Evolutionary conservation across 495 filamentous ascomycete genomes (phyloP), one percentile per base, ranked within the genome.

Genomic region (Talaromyces proteolyticus): DNA sequence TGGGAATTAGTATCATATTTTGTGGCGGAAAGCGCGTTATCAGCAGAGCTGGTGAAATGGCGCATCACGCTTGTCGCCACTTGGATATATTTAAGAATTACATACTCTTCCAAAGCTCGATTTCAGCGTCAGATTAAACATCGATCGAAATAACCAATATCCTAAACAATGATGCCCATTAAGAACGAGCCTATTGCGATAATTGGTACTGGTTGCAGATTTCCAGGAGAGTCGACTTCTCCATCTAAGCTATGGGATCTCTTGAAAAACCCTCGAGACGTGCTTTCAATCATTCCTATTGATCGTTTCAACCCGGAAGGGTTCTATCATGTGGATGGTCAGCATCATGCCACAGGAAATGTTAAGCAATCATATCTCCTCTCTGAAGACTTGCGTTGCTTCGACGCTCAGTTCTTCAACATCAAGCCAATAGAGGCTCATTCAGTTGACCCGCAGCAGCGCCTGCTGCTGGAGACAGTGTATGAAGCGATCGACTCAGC

Each of bases 401-500:
- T 82, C 40, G 77, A 82, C 20, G 62, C 71, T 11, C 51, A 51
- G 5, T 87, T 86, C 62, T 87, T 88, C 64, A 73, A 72, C 29
- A 80, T 85, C 37, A 77, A 74, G 10, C 69, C 75, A 12, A 62
- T 72, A 43, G 75, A 86, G 64, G 74, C 82, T 29, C 62, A 63
- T n/a, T 55, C 65, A 3, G 75, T 78, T 18, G 75, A 78, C 45
- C 75, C 75, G 1, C 72, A 77, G 40, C 74, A 77, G 25, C 62
- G 73, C 3, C 55, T 84, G 12, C 60, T 82, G 4, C 64, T 87
- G 0, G 83, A 86, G 53, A 65, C 66, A 0, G 74, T 77, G 14
- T 86, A 84, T 43, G 81, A 87, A 51, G 70, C 70, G 0, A 53
- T 87, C 1, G 84, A 87, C 51, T 70, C 70, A 37, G 76, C 65